Base-by-base conservation (phyloP, 2,329 filamentous ascomycete species). In the Colletotrichum tamarilloi region DNA sequence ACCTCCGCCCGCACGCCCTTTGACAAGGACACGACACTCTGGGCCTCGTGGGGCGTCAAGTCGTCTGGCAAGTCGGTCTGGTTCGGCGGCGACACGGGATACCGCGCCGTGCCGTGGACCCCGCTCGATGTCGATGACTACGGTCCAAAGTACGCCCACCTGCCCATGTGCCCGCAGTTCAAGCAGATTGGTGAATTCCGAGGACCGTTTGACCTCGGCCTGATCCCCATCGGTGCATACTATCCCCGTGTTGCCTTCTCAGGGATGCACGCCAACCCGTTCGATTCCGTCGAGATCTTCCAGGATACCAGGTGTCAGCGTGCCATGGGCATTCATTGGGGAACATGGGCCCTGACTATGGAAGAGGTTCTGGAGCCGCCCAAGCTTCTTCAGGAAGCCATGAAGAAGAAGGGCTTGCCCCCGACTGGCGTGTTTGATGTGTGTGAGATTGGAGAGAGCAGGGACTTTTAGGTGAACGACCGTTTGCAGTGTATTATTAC, bases 191-290 rank as follows among this genome's bases (percentile, higher is more conserved):
- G 96, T 74, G 84, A 91, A 19, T 88, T 92, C 65, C 88, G 94
- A 42, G 95, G 96, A 0, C 94, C 95, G 0, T 98, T 98, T 78
- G 95, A 98, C 81, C 89, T 98, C 7, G 96, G 96, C 0, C 84
- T 98, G 68, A 97, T 98, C 76, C 96, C 96, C 52, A 98, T 98
- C 77, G 96, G 96, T 66, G 96, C 95, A 2, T 98, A 98, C 82
- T 87, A 90, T 72, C 94, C 93, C 0, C 87, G 94, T 28, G 83
- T 81, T 69, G 81, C 97, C 75, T 95, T 97, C 86, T 95, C 92
- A 59, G 85, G 91, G 24, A 92, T 97, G 88, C 96, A 98, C 81
- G 93, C 94, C 8, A 94, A 97, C 80, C 96, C 96, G 0, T 92
- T 91, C 76, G 96, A 98, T 80, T 90, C 92, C 0, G 95, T 98